Conservation (phyloP, 768 basidiomycete genomes). For the Candolleomyces aberdarensis region DNA sequence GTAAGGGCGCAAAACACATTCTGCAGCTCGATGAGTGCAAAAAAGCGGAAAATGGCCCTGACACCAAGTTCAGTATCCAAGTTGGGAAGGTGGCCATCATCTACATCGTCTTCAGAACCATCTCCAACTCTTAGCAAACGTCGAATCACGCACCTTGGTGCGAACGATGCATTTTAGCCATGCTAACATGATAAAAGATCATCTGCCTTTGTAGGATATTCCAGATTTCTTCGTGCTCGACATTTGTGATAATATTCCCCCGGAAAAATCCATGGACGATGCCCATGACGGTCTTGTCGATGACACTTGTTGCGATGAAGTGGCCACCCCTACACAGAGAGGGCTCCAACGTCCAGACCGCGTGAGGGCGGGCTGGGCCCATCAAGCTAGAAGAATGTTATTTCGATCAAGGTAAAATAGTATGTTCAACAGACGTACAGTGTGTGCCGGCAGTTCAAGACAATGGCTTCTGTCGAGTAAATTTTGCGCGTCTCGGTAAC, state of each 20-base stretch:
- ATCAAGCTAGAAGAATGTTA: conserved; percentile 7
- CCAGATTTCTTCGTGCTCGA: conserved; percentile 7
- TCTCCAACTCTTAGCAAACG: neutral
- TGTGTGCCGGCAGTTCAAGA: conserved; percentile 2
- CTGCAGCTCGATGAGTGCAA: neutral
- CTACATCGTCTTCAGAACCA: neutral
- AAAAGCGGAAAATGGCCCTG: neutral
- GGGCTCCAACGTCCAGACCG: conserved; percentile 9
- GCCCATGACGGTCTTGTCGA: conserved; percentile 13
- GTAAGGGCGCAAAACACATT: neutral
- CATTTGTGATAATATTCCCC: conserved; percentile 12
- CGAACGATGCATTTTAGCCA: neutral
- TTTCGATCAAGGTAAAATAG: neutral
- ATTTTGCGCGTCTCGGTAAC: neutral
- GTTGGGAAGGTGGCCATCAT: neutral
- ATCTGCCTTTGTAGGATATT: conserved; percentile 12
- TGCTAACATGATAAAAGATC: conserved; percentile 7
- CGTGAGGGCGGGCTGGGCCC: conserved; percentile 15
- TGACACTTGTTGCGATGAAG: conserved; percentile 13
- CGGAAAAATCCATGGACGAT: conserved; percentile 15
- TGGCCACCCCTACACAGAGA: conserved; percentile 21
- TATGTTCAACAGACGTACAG: conserved; percentile 2
- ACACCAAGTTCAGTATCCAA: neutral
- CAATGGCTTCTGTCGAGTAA: neutral
- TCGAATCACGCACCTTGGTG: neutral